Percentiles rank a stretch among this genome's conserved stretches.
phyloP scores from a whole-genome alignment of 1,139 yeast species.

The Ogataea hybrid region DNA sequence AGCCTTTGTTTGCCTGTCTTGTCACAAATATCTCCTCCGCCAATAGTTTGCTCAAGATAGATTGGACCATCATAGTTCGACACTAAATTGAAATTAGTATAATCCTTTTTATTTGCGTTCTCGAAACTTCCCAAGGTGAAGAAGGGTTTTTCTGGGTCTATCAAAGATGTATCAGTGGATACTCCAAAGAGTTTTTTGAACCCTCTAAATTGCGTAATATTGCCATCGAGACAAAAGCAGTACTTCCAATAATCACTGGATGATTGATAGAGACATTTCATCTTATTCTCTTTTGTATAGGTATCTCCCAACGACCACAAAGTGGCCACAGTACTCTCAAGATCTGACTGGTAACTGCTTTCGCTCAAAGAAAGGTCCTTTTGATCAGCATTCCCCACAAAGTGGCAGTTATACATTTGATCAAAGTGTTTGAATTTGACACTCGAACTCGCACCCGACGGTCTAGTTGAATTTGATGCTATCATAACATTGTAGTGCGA shows the following conservation, averaged over 20 bases:
- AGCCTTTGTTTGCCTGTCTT: conserved; percentile 61
- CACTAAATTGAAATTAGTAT: conserved; percentile 24
- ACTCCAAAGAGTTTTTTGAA: not conserved
- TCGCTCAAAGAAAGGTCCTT: no score
- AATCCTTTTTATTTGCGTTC: conserved; percentile 13
- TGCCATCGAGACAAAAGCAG: conserved; percentile 14
- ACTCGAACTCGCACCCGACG: not conserved
- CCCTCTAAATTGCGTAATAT: conserved; percentile 11
- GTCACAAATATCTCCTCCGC: conserved; percentile 71
- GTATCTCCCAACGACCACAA: not conserved
- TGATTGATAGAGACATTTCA: not conserved
- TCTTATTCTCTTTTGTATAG: not conserved
- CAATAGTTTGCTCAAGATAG: conserved; percentile 51
- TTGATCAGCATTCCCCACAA: not conserved
- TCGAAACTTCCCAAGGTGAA: conserved; percentile 13
- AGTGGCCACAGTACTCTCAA: not conserved
- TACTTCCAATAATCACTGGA: conserved; percentile 20
- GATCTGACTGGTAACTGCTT: not conserved
- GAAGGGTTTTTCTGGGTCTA: conserved; percentile 3
- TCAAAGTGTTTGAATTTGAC: not conserved
- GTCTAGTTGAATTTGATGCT: not conserved
- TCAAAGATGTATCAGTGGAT: not conserved
- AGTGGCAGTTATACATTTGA: not conserved
- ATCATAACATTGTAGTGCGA: not conserved
- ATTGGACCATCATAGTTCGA: conserved; percentile 34